Evolutionary conservation across 768 basidiomycete species (phyloP).

Genomic region (Infundibulicybe gibba): DNA sequence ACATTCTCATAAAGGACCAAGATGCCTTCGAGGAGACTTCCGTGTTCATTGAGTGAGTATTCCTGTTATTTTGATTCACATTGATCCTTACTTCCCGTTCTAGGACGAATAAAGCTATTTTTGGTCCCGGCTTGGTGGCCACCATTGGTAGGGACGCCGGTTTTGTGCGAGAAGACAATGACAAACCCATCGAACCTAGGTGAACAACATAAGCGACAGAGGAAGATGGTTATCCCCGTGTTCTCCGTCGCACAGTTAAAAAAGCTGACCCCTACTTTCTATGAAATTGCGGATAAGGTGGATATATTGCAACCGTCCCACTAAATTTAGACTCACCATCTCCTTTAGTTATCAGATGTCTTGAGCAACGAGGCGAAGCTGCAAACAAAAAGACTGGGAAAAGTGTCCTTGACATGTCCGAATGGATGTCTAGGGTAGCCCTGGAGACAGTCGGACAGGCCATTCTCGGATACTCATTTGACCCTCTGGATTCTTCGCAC

Average conservation of each 20-base stretch:
- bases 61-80: background rate
- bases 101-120: conserved; percentile 41
- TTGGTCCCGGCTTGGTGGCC: conserved; percentile 44
- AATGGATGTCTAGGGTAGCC: conserved; percentile 42
- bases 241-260: conserved; percentile 45
- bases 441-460: conserved; percentile 41
- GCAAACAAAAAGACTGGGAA: conserved; percentile 6
- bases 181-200: conserved; percentile 18
- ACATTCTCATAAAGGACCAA: conserved; percentile 17
- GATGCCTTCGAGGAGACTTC: background rate
- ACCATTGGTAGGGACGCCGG: conserved; percentile 24
- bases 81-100: background rate
- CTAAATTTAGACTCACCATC: background rate
- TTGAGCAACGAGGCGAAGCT: conserved; percentile 18
- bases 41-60: background rate
- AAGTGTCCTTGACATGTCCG: conserved; percentile 38
- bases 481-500: conserved; percentile 36
- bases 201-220: conserved; percentile 41
- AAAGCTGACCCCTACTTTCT: conserved; percentile 38
- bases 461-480: conserved; percentile 43
- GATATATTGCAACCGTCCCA: conserved; percentile 3
- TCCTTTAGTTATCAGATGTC: conserved; percentile 23
- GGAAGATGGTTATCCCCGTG: conserved; percentile 44
- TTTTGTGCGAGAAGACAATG: background rate
- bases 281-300: conserved; percentile 42